Conservation (phyloP, 2,329 filamentous ascomycete genomes). For the Passalora sequoiae region DNA sequence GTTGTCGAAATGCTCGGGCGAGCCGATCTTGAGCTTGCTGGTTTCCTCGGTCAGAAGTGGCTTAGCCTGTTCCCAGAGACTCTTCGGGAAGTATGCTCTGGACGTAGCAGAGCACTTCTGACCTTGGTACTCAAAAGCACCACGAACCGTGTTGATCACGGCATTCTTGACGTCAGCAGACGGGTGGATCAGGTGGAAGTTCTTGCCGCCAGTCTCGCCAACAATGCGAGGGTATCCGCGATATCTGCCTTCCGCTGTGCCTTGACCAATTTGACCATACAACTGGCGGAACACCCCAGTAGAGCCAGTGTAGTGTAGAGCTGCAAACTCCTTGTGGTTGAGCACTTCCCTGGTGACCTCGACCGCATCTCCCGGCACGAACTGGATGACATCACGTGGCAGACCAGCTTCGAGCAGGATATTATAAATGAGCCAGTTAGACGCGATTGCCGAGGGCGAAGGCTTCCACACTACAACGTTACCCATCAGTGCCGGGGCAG, state of each 20-base stretch:
- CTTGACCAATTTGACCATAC: conserved; percentile 78
- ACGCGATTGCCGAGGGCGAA: conserved; percentile 81
- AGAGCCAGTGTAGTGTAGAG: conserved; percentile 92
- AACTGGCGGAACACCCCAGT: conserved; percentile 85
- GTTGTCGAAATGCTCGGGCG: conserved; percentile 65
- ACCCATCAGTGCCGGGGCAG: conserved; percentile 78
- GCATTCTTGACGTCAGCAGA: conserved; percentile 75
- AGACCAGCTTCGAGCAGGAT: conserved; percentile 89
- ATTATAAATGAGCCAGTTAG: conserved; percentile 84
- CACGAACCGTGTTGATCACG: conserved; percentile 74
- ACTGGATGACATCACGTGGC: conserved; percentile 85
- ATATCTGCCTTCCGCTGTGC: conserved; percentile 77
- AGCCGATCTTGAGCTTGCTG: conserved; percentile 64
- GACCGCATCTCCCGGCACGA: conserved; percentile 81
- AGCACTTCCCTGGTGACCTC: conserved; percentile 76
- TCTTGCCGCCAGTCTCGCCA: conserved; percentile 88
- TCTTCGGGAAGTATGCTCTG: conserved; percentile 70
- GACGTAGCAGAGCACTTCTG: conserved; percentile 89
- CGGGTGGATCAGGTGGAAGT: conserved; percentile 79
- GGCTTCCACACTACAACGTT: conserved; percentile 98
- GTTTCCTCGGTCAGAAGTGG: conserved; percentile 63
- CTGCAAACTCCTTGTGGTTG: conserved; percentile 72
- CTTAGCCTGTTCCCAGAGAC: conserved; percentile 68
- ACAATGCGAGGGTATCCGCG: conserved; percentile 81
- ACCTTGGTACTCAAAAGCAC: conserved; percentile 85